phyloP scores from a whole-genome alignment of 305 asterid species.

The Plantago coronopus region DNA sequence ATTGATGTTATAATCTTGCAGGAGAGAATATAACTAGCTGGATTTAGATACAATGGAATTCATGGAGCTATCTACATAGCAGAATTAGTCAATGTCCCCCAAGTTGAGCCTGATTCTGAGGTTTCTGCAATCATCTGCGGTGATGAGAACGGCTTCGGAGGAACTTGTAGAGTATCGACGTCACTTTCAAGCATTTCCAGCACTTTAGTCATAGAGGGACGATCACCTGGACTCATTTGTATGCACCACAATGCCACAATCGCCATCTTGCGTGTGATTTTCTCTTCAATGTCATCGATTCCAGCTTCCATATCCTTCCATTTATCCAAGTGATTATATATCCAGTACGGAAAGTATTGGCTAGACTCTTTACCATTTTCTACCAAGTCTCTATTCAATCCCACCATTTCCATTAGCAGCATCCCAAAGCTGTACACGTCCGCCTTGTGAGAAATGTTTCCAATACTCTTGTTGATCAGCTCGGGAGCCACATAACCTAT shows the following conservation, averaged over 20 bases:
- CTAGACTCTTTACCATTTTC: conserved; percentile 1
- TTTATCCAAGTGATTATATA: conserved; percentile 19
- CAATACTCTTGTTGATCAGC: conserved; percentile 19
- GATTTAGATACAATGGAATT: no score
- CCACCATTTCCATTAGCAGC: conserved; percentile 27
- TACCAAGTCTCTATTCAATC: conserved; percentile 16
- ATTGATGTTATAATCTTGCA: no score
- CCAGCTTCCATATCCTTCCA: conserved; percentile 14
- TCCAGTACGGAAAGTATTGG: conserved; percentile 24
- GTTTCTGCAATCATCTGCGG: not conserved
- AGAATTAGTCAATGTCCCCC: not conserved
- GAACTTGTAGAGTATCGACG: conserved; percentile 13
- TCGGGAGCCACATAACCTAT: conserved; percentile 17
- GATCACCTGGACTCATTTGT: conserved; percentile 22
- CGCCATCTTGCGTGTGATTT: conserved; percentile 18
- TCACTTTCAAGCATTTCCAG: conserved; percentile 26
- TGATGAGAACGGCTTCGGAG: conserved; percentile 3
- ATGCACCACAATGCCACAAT: conserved; percentile 28
- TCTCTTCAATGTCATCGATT: not conserved
- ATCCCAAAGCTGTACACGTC: conserved; percentile 30
- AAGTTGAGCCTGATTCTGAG: not conserved
- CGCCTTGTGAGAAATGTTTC: conserved; percentile 25
- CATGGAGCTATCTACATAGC: no score
- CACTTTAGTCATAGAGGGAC: conserved; percentile 28
- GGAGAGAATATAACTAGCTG: no score